phyloP scores from a whole-genome alignment of 352 stramenopile genomes.

The Phytophthora syringae region DNA sequence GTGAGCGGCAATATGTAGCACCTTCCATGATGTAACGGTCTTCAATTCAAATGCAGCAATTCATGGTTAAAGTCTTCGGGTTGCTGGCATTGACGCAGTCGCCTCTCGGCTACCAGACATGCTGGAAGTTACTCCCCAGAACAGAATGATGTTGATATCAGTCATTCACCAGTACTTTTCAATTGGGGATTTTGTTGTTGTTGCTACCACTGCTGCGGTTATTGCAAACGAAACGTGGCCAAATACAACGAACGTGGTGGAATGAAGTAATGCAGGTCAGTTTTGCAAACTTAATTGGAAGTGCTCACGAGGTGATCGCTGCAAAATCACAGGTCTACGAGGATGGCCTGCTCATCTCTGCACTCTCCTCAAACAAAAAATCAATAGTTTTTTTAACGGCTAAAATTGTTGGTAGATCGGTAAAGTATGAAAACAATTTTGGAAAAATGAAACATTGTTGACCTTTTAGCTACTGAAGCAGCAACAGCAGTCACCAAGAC shows the following conservation, averaged over 20 bases:
- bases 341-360: no score
- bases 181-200: no score
- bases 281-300: no score
- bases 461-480: no score
- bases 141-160: neutral
- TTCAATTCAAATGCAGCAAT: neutral
- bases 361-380: no score
- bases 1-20: neutral
- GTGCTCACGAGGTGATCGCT: no score
- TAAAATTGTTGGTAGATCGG: no score
- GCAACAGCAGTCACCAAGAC: no score
- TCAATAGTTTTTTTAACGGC: no score
- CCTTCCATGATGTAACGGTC: neutral
- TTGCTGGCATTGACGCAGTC: neutral
- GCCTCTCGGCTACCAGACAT: neutral
- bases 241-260: neutral
- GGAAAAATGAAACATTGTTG: no score
- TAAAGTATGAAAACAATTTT: no score
- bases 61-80: neutral
- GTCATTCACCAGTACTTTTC: constrained; percentile 2
- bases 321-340: no score
- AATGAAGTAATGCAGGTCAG: neutral
- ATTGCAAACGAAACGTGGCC: neutral
- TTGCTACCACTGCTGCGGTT: neutral
- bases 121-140: neutral